phyloP scores from a whole-genome alignment of 345 rosid genomes.

The Lepidium aucheri region DNA sequence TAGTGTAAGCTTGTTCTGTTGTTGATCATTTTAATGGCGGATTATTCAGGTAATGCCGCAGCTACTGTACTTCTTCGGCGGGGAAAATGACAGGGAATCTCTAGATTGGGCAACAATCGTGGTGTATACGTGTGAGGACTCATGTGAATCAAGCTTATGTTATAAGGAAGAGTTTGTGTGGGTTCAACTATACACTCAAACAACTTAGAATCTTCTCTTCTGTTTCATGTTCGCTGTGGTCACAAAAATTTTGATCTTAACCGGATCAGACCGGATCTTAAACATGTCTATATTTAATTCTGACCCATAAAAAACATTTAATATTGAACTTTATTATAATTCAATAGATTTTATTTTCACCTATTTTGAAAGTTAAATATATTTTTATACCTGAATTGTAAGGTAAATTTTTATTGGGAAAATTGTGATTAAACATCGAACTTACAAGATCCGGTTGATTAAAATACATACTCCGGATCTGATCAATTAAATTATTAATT shows the following conservation, averaged over 20 bases:
- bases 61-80: conserved; percentile 64
- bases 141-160: conserved; percentile 49
- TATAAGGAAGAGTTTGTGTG: conserved; percentile 81
- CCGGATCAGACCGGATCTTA: not conserved
- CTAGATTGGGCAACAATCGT: conserved; percentile 87
- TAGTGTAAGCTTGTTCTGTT: not conserved
- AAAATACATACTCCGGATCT: no score
- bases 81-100: conserved; percentile 57
- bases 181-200: conserved; percentile 51
- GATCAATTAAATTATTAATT: no score
- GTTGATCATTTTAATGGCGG: conserved; percentile 6
- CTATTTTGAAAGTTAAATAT: no score
- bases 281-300: no score
- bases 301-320: no score
- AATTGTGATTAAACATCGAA: no score
- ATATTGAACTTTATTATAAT: no score
- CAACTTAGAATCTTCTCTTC: conserved; percentile 3
- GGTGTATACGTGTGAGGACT: conserved; percentile 13
- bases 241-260: not conserved
- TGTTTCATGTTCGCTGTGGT: not conserved
- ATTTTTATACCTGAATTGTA: no score
- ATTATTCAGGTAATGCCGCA: conserved; percentile 63
- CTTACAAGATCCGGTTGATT: no score
- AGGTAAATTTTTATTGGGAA: no score
- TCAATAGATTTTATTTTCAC: no score